Percentiles rank a stretch among this genome's conserved stretches.
These are phyloP conservation scores for Ophiostoma pallidulum DNA, from an alignment of 2,329 filamentous ascomycete species.

Conservation along the genomic window DNA sequence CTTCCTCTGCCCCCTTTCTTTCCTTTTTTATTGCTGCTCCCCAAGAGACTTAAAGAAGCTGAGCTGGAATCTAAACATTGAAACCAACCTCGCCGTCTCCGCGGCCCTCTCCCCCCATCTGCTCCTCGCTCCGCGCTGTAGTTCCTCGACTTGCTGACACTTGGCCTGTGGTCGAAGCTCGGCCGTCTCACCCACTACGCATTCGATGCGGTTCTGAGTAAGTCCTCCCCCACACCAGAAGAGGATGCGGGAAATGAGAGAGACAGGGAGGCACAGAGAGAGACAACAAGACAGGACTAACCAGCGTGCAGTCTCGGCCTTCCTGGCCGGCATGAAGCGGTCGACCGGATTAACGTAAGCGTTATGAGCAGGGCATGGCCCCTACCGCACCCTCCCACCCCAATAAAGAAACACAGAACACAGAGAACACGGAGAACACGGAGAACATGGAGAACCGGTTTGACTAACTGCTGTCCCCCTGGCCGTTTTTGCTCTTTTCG, in stretches of 20 bases:
- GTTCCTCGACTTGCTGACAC: constrained; percentile 59
- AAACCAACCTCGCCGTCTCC: constrained; percentile 21
- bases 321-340: constrained; percentile 93
- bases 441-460: constrained; percentile 18
- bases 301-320: constrained; percentile 65
- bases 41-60: constrained; percentile 1
- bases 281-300: not conserved
- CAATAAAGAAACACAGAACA: not conserved
- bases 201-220: constrained; percentile 89
- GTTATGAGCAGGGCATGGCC: no score
- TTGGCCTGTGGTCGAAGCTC: constrained; percentile 68
- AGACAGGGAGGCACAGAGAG: not conserved
- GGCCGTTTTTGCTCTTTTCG: constrained; percentile 8
- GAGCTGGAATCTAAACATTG: constrained; percentile 30
- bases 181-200: constrained; percentile 90
- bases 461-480: constrained; percentile 35
- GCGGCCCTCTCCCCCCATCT: not conserved
- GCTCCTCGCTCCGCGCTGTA: constrained; percentile 29
- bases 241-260: no score
- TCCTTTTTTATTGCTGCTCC: no score
- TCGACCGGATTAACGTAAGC: constrained; percentile 97
- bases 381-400: no score
- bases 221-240: no score
- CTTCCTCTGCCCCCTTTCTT: constrained; percentile 10
- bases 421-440: not conserved